These are phyloP conservation scores for Neonectria sp. DNA, from an alignment of 2,329 filamentous ascomycete genomes.

Conservation along the genomic window DNA sequence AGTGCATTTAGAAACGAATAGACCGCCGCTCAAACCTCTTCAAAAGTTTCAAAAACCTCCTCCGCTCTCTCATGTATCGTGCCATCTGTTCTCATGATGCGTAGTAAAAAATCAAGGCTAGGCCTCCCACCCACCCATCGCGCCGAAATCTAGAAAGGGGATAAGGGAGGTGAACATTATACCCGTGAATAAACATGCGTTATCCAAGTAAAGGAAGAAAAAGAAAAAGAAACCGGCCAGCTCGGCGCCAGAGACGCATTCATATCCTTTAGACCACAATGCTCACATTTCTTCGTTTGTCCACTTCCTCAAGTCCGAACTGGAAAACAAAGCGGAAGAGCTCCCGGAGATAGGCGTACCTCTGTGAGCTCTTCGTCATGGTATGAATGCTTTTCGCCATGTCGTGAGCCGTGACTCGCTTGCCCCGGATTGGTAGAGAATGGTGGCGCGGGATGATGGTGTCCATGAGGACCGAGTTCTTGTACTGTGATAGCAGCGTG, in stretches of 20 bases:
- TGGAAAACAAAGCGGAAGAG: constrained; percentile 89
- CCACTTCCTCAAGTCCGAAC: constrained; percentile 84
- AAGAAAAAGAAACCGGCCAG: constrained; percentile 4
- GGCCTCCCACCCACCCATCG: constrained; percentile 24
- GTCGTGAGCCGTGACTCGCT: constrained; percentile 77
- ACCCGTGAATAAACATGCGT: constrained; percentile 11
- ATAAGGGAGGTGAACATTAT: constrained; percentile 17
- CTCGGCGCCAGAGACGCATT: neutral
- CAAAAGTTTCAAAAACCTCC: constrained; percentile 24
- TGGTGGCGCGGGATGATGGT: constrained; percentile 65
- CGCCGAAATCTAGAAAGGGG: constrained; percentile 33
- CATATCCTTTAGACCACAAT: constrained; percentile 63
- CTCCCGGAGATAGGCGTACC: constrained; percentile 86
- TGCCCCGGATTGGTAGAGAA: constrained; percentile 66
- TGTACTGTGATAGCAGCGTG: constrained; percentile 83
- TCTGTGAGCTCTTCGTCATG: constrained; percentile 76
- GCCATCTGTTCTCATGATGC: constrained; percentile 30
- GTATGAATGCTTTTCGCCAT: constrained; percentile 84
- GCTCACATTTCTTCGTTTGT: constrained; percentile 74
- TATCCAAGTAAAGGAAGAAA: constrained; percentile 27
- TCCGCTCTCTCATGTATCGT: constrained; percentile 31
- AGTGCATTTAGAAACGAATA: constrained; percentile 49
- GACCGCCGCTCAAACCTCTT: constrained; percentile 41
- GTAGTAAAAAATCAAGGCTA: constrained; percentile 27
- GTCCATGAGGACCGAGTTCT: constrained; percentile 83